Conservation (phyloP, 768 basidiomycete genomes). For the Leccinum variicolor region DNA sequence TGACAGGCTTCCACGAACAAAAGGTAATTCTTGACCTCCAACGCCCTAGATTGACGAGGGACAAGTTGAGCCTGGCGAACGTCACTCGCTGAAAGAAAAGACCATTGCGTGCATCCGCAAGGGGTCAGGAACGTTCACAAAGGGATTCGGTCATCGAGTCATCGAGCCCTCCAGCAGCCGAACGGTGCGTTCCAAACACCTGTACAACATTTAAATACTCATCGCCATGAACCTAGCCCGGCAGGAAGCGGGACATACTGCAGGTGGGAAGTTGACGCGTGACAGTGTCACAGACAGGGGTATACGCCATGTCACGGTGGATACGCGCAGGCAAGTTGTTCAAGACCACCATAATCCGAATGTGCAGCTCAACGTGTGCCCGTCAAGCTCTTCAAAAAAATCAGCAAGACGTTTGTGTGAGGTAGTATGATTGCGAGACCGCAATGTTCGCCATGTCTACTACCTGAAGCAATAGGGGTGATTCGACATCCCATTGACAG, state of each 20-base stretch:
- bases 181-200: slow-evolving; percentile 4
- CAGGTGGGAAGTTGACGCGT: slow-evolving; percentile 8
- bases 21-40: slow-evolving; percentile 4
- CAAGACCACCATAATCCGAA: slow-evolving; percentile 24
- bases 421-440: slow-evolving; percentile 14
- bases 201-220: not conserved
- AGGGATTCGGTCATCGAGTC: not conserved
- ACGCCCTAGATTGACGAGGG: not conserved
- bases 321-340: slow-evolving; percentile 27
- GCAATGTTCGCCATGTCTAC: not conserved
- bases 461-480: slow-evolving; percentile 6
- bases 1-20: not conserved
- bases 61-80: not conserved
- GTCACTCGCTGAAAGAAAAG: not conserved
- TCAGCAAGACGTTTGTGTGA: slow-evolving; percentile 27
- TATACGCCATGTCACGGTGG: slow-evolving; percentile 23
- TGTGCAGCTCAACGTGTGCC: slow-evolving; percentile 31
- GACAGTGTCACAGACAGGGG: slow-evolving; percentile 31
- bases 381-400: slow-evolving; percentile 21
- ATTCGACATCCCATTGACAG: not conserved
- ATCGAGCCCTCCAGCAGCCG: no score
- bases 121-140: not conserved
- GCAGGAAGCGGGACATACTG: not conserved
- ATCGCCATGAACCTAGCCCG: not conserved
- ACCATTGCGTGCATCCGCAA: not conserved